Evolutionary conservation across 2,329 filamentous ascomycete species (phyloP), one percentile per base, ranked within the genome.

Genomic region (Fusarium oligoseptatum): DNA sequence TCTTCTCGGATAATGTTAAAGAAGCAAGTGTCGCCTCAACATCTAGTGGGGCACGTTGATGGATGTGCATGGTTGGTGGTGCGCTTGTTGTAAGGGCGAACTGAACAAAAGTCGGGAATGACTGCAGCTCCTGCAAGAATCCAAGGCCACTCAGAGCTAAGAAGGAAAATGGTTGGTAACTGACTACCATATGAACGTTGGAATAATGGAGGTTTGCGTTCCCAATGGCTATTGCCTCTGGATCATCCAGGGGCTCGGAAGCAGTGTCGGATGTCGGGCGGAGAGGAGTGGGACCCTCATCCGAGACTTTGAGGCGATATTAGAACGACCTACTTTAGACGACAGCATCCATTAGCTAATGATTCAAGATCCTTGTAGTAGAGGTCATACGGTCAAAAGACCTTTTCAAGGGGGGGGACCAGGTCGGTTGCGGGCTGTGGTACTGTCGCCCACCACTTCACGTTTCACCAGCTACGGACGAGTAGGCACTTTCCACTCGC

Each of bases 1-100:
- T 67, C 56, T 71, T 71, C 7, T 71, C 69, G 1, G 67, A 50
- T 4, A 71, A 52, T 39, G 69, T 70, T 12, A 71, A 39, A 10
- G 67, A 71, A 8, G 29, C 62, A 20, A 71, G 67, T 4, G 57
- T 67, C 20, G 56, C 60, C 22, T 71, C 67, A 10, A 71, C 67
- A 2, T 71, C 63, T 8, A 71, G 67, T 2, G 57, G 52, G 15
- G 64, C 20, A 34, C 62, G 56, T 41, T 71, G 69, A 4, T 55
- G 63, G 27, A 71, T 71, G 1, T 71, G 41, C 69, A 71, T 71
- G 3, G 20, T 62, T 32, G 29, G 14, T 7, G 6, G 14, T n/a
- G 4, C 2, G 3, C 32, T 9, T 41, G 7, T 10, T 7, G 11
- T 24, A 14, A 60, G 9, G 34, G 50, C 8, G 22, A 43, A 24